Base-by-base conservation (phyloP, 1,284 basidiomycete genomes). In the Austroboletus niveus region DNA sequence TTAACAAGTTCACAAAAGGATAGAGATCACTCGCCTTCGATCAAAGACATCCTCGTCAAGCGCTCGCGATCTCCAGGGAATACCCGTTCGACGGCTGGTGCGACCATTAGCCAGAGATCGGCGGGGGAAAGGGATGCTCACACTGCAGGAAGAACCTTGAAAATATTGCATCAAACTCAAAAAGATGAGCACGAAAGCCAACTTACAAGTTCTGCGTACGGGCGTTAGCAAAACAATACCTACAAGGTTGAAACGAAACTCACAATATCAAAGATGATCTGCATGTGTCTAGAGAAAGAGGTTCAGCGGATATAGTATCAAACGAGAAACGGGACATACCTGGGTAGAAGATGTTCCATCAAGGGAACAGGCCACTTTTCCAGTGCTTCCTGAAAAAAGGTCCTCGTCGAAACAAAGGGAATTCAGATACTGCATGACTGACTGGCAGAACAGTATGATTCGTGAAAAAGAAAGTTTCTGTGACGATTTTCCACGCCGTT, bases 281-380 rank as follows among this genome's bases (percentile, higher is more conserved):
- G 91, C 82, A 91, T 75, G 63, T 91, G 88, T 55, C 87, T 76
- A 39, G 45, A 51, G 4, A 11, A 32, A 29, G 7, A n/a, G 27
- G 12, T 48, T 44, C 32, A 40, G 31, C 9, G 30, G 9, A n/a
- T n/a, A 43, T 10, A 12, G 27, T 15, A 32, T 46, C 5, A 11
- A 5, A 27, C 27, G 29, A 34, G 8, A 15, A 2, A 4, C 17
- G 39, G 8, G 39, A 11, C 69, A 41, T 56, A 79, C 76, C 81
- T 80, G 4, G 93, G 94, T 11, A 97, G 75, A 40, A 97, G 77
- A 65, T 87, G 81, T 65, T 90, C 80, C 64, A 97, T 72, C 54
- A 97, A 72, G 10, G 89, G 81, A 27, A 96, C 85, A 8, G 91
- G 80, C 94, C 94, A 97, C 71, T 92, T 95, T 77, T 89, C 87